phyloP scores from a whole-genome alignment of 768 basidiomycete genomes.

The Clitopilus hobsonii region DNA sequence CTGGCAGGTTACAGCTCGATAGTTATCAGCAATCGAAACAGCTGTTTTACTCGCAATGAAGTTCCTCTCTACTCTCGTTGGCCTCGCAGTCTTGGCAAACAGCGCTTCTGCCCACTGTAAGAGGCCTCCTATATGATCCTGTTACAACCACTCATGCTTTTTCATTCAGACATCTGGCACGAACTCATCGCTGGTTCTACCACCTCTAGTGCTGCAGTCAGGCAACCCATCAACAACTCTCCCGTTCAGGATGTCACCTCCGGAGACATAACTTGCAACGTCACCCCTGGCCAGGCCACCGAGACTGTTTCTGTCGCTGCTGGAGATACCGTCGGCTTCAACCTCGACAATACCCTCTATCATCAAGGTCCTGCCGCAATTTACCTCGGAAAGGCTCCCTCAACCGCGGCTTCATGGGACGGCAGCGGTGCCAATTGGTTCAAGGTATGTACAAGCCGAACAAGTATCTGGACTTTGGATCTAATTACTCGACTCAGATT shows the following conservation, averaged over 20 bases:
- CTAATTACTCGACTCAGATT: conserved; percentile 17
- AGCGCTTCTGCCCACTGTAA: conserved; percentile 22
- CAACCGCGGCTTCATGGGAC: conserved; percentile 26
- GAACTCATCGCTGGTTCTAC: conserved; percentile 8
- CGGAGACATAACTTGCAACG: conserved; percentile 18
- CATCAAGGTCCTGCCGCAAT: conserved; percentile 25
- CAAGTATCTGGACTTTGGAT: no score
- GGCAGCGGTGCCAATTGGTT: conserved; percentile 38
- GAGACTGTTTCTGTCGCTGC: conserved; percentile 20
- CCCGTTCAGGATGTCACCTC: conserved; percentile 15
- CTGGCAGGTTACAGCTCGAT: not conserved
- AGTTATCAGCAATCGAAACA: not conserved
- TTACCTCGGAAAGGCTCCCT: conserved; percentile 33
- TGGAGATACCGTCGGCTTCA: conserved; percentile 21
- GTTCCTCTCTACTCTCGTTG: conserved; percentile 14
- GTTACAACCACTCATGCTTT: not conserved
- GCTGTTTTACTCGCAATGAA: conserved; percentile 7
- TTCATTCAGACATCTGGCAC: conserved; percentile 13
- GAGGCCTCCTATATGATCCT: not conserved
- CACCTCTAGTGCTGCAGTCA: conserved; percentile 13
- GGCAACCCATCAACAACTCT: conserved; percentile 15
- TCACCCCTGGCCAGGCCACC: conserved; percentile 14
- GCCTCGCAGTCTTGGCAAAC: conserved; percentile 15
- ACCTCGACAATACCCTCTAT: conserved; percentile 23
- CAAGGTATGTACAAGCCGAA: conserved; percentile 27